These are phyloP conservation scores for Colletotrichum karsti DNA, from an alignment of 2,329 filamentous ascomycete genomes.

Conservation along the genomic window DNA sequence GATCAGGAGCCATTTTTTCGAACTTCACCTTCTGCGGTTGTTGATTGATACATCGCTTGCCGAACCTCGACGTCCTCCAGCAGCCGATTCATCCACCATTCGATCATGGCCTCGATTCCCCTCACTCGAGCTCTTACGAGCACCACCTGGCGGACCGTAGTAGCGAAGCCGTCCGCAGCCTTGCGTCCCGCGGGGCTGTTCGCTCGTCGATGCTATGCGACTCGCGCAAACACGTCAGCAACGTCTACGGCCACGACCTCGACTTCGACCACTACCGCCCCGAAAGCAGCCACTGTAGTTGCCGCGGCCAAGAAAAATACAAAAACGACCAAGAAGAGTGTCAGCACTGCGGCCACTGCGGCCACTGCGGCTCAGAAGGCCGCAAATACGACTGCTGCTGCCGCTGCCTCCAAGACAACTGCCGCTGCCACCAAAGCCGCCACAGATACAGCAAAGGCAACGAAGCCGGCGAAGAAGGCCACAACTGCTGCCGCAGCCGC, in stretches of 20 bases:
- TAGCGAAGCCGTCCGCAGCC: background rate
- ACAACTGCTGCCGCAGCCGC: background rate
- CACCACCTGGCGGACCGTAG: slow-evolving; percentile 2
- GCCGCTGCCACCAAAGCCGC: background rate
- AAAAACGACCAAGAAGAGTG: slow-evolving; percentile 20
- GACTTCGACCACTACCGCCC: background rate
- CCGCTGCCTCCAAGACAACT: background rate
- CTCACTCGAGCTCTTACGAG: slow-evolving; percentile 12
- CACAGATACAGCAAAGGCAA: background rate
- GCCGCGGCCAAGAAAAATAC: slow-evolving; percentile 1
- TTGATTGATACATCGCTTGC: background rate
- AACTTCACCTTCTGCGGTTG: background rate
- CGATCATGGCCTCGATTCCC: slow-evolving; percentile 9
- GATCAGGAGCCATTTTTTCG: background rate
- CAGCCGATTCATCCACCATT: background rate
- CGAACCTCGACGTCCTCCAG: background rate
- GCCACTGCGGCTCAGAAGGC: slow-evolving; percentile 9
- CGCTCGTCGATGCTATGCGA: slow-evolving; percentile 24
- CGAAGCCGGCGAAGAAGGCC: background rate
- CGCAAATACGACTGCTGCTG: background rate
- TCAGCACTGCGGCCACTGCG: slow-evolving; percentile 9
- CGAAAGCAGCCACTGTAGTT: background rate
- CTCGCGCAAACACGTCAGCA: slow-evolving; percentile 4
- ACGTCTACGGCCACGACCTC: background rate
- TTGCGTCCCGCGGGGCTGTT: background rate